phyloP scores from a whole-genome alignment of 305 asterid genomes.

The Caryopteris hybrid region DNA sequence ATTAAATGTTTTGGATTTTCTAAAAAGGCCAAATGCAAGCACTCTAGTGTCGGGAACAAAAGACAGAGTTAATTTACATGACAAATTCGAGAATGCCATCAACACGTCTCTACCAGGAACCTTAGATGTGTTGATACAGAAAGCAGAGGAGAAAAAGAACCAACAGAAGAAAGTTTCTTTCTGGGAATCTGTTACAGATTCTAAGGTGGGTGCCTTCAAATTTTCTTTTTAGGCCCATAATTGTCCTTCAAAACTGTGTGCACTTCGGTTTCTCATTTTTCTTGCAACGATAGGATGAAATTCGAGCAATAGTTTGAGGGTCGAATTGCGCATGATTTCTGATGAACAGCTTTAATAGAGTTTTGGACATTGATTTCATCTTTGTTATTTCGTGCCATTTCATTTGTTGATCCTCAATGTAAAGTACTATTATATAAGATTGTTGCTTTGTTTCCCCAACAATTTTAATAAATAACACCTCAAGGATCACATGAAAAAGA shows the following conservation, averaged over 20 bases:
- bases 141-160: constrained; percentile 58
- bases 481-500: too few relatives aligned
- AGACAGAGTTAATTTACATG: constrained; percentile 72
- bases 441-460: too few relatives aligned
- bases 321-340: too few relatives aligned
- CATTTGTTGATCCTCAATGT: too few relatives aligned
- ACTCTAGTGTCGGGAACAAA: constrained; percentile 87
- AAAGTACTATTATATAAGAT: too few relatives aligned
- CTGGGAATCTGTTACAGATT: constrained; percentile 84
- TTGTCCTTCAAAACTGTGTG: not conserved
- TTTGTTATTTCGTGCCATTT: too few relatives aligned
- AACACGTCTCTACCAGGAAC: constrained; percentile 62
- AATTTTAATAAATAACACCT: too few relatives aligned
- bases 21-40: constrained; percentile 80
- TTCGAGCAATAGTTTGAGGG: not conserved
- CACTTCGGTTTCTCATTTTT: not conserved
- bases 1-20: constrained; percentile 73
- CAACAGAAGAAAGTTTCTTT: constrained; percentile 57
- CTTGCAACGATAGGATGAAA: not conserved
- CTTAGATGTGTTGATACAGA: constrained; percentile 40
- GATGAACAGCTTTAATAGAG: too few relatives aligned
- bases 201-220: constrained; percentile 83
- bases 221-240: constrained; percentile 52
- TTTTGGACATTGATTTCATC: too few relatives aligned
- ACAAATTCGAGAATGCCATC: constrained; percentile 72